Percentiles rank a stretch among this genome's conserved stretches.
phyloP scores from a whole-genome alignment of 768 basidiomycete species.

The Lactifluus rugatus region DNA sequence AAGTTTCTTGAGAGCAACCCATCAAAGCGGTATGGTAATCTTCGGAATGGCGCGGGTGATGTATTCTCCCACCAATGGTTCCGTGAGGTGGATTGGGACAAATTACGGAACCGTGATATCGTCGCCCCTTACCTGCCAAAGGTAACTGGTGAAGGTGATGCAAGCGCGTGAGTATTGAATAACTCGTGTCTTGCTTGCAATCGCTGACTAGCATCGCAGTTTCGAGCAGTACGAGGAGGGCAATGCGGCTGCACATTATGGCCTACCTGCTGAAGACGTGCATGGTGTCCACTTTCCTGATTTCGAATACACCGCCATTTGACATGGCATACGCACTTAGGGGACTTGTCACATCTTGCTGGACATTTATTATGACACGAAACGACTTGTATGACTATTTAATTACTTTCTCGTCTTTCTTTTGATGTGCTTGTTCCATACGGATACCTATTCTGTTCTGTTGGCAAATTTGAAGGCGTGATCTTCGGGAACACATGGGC shows the following conservation, averaged over 20 bases:
- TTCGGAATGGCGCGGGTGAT: constrained; percentile 80
- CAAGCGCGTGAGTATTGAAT: constrained; percentile 69
- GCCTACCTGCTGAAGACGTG: constrained; percentile 44
- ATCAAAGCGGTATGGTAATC: constrained; percentile 80
- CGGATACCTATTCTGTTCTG: constrained; percentile 9
- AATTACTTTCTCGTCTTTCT: not conserved
- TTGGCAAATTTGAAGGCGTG: not conserved
- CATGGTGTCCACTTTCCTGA: constrained; percentile 66
- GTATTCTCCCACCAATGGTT: constrained; percentile 95
- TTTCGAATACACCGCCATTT: constrained; percentile 57
- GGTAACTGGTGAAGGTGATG: constrained; percentile 88
- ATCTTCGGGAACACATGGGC: no score
- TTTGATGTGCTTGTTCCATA: not conserved
- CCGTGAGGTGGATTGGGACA: constrained; percentile 85
- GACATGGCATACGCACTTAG: not conserved
- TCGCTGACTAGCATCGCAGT: constrained; percentile 28
- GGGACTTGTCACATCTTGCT: not conserved
- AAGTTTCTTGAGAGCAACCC: constrained; percentile 88
- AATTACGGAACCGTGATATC: constrained; percentile 73
- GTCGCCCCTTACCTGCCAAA: constrained; percentile 92
- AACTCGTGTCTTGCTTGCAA: not conserved
- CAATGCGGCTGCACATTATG: constrained; percentile 51
- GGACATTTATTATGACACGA: constrained; percentile 9
- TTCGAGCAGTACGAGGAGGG: constrained; percentile 78
- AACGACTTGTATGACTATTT: constrained; percentile 14